phyloP scores from a whole-genome alignment of 2,329 filamentous ascomycete species.

The Davidsoniella neocaledoniae region DNA sequence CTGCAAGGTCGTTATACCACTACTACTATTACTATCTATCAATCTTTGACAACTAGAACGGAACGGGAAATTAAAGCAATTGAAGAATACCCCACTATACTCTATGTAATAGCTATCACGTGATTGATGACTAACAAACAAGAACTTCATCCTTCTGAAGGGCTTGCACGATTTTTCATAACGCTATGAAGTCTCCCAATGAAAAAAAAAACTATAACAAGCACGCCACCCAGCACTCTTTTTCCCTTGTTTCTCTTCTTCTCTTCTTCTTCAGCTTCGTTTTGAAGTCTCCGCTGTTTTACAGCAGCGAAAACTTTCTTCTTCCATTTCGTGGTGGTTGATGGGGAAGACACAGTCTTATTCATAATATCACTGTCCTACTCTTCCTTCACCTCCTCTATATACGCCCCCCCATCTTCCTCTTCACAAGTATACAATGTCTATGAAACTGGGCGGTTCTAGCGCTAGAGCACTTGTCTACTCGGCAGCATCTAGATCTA shows the following conservation, averaged over 20 bases:
- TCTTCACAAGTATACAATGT: neutral
- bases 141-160: conserved; percentile 7
- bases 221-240: neutral
- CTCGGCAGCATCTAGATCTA: too few species aligned
- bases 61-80: too few species aligned
- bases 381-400: neutral
- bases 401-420: neutral
- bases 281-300: conserved; percentile 15
- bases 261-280: conserved; percentile 8
- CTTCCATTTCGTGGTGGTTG: neutral
- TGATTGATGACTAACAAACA: conserved; percentile 3
- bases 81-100: neutral
- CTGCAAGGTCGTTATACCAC: too few species aligned
- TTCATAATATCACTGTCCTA: neutral
- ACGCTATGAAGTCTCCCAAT: neutral
- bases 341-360: too few species aligned
- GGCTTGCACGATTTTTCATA: conserved; percentile 6
- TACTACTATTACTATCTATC: too few species aligned
- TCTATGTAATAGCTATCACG: neutral
- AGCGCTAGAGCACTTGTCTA: too few species aligned
- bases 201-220: conserved; percentile 1
- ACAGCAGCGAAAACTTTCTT: neutral
- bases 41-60: too few species aligned
- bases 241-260: conserved; percentile 3
- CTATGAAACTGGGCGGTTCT: neutral